Percentiles rank a stretch among this genome's conserved stretches.
phyloP scores from a whole-genome alignment of 1,284 basidiomycete genomes.

The Phellinidium pouzarii region DNA sequence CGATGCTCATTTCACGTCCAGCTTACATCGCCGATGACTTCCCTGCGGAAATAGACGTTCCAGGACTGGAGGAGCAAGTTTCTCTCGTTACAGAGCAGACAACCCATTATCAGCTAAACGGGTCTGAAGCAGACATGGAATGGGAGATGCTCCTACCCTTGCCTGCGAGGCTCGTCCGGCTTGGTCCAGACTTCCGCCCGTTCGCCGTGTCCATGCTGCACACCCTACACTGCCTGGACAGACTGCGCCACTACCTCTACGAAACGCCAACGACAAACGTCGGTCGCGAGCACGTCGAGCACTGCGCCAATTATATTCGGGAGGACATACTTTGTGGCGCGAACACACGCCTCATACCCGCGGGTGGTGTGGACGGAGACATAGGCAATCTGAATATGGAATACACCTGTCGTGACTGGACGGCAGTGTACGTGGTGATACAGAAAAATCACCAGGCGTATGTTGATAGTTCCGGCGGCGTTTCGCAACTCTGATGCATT shows the following conservation, averaged over 20 bases:
- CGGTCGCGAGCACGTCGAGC: background rate
- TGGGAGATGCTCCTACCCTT: background rate
- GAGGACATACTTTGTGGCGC: constrained; percentile 11
- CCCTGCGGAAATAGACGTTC: background rate
- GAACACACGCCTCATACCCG: constrained; percentile 8
- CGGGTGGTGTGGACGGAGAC: background rate
- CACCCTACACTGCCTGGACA: constrained; percentile 29
- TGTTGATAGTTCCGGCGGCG: background rate
- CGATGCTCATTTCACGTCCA: background rate
- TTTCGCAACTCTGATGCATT: background rate
- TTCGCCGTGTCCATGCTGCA: constrained; percentile 26
- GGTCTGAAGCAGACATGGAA: background rate
- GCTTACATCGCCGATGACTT: background rate
- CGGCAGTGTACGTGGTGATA: constrained; percentile 7
- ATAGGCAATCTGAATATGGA: background rate
- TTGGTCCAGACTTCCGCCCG: constrained; percentile 8
- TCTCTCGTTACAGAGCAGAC: background rate
- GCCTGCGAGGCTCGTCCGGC: background rate
- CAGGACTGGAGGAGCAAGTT: background rate
- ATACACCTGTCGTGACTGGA: constrained; percentile 17
- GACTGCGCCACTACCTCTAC: constrained; percentile 20
- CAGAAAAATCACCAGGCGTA: background rate
- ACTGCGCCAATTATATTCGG: constrained; percentile 16
- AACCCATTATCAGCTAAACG: background rate
- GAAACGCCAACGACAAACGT: background rate